Percentiles rank a stretch among this genome's conserved stretches.
Conservation (phyloP, 305 asterid species). For the Fraxinus sp. region DNA sequence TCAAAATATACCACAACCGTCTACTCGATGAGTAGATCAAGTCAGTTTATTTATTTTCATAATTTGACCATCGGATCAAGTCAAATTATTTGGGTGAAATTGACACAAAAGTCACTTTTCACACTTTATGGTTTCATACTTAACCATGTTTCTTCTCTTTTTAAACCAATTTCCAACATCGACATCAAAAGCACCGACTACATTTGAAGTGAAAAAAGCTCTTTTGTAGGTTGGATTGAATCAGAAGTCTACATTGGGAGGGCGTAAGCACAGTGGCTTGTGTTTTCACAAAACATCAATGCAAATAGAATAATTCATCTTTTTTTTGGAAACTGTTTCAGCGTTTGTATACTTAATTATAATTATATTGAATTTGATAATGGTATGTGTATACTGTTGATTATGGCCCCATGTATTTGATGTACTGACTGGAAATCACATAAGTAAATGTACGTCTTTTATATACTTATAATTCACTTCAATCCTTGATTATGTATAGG, state of each 20-base stretch:
- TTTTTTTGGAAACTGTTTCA: not conserved
- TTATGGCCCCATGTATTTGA: not conserved
- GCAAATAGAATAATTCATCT: not conserved
- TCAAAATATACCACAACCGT: too few relatives aligned
- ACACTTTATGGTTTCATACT: too few relatives aligned
- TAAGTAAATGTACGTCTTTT: not conserved
- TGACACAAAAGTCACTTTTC: too few relatives aligned
- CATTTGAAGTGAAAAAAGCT: not conserved
- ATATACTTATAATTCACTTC: not conserved
- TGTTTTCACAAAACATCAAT: not conserved
- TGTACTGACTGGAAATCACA: not conserved
- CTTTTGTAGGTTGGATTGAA: slow-evolving; percentile 1
- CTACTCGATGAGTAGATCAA: too few relatives aligned
- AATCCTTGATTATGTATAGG: slow-evolving; percentile 23
- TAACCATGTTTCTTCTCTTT: too few relatives aligned
- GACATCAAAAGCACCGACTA: not conserved
- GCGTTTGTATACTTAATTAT: not conserved
- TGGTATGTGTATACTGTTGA: not conserved
- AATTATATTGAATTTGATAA: not conserved
- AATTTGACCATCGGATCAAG: too few relatives aligned
- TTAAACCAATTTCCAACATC: too few relatives aligned
- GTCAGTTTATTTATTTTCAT: too few relatives aligned
- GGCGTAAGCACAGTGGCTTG: not conserved
- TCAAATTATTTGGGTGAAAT: too few relatives aligned
- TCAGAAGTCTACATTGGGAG: not conserved